A percentile compares a stretch with the other conserved stretches of the same genome.
These are phyloP conservation scores for Aspergillaceae sp. DNA, from an alignment of 2,329 filamentous ascomycete genomes.

Conservation along the genomic window DNA sequence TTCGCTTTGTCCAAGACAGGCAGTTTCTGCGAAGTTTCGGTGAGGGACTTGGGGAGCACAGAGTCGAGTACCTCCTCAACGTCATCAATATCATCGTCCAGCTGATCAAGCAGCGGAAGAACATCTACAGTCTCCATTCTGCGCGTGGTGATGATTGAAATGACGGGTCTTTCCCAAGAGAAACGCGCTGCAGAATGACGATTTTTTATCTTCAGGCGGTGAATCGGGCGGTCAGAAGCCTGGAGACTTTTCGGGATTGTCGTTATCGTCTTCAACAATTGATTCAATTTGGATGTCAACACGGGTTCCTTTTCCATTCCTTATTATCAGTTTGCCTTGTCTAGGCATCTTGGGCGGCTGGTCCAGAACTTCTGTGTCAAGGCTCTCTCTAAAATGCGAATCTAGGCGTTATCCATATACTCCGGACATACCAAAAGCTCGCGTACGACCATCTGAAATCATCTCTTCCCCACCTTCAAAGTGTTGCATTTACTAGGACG, in stretches of 20 bases:
- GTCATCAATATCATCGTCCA: conserved; percentile 70
- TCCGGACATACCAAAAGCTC: too few relatives aligned
- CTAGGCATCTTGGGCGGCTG: neutral
- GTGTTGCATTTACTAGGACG: conserved; percentile 27
- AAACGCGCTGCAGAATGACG: conserved; percentile 3
- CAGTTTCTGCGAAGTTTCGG: conserved; percentile 64
- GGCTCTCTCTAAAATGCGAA: neutral
- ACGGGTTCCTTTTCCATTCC: neutral
- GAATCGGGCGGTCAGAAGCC: conserved; percentile 10
- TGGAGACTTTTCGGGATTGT: neutral
- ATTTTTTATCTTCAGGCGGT: conserved; percentile 16
- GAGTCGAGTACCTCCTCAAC: conserved; percentile 67
- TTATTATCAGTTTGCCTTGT: neutral
- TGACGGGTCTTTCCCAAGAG: conserved; percentile 2
- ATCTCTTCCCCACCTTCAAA: conserved; percentile 18
- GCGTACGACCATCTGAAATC: conserved; percentile 5
- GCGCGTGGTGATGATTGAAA: conserved; percentile 10
- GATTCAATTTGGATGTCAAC: neutral
- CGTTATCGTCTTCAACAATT: neutral
- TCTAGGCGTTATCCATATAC: neutral
- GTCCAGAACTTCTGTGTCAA: neutral
- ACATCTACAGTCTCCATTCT: conserved; percentile 52
- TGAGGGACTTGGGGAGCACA: conserved; percentile 57
- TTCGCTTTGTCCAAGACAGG: conserved; percentile 94
- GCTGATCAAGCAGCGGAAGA: conserved; percentile 59